These are phyloP conservation scores for Paecilomyces dactylethromorphus DNA, from an alignment of 2,329 filamentous ascomycete species.

Conservation along the genomic window DNA sequence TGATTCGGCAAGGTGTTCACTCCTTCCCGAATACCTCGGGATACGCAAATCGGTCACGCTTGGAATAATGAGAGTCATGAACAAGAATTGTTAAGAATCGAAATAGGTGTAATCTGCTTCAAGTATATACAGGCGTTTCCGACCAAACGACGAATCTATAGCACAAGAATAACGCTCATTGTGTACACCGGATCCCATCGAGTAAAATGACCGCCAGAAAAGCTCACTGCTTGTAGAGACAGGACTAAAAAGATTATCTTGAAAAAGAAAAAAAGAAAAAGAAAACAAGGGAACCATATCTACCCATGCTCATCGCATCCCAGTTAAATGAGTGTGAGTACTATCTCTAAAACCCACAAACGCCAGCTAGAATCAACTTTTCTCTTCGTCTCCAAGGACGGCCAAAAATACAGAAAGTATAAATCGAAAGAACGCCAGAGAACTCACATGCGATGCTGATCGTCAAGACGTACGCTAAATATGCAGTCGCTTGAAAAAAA, in stretches of 20 bases:
- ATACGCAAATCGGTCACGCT: not conserved
- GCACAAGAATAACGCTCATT: not conserved
- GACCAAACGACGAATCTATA: not conserved
- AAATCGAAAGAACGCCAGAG: constrained; percentile 14
- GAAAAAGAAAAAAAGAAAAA: not conserved
- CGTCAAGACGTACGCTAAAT: constrained; percentile 17
- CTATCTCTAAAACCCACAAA: not conserved
- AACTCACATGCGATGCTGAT: constrained; percentile 17
- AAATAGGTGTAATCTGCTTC: not conserved
- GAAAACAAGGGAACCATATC: not conserved
- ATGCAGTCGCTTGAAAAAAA: constrained; percentile 27
- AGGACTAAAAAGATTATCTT: not conserved
- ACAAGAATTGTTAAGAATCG: not conserved
- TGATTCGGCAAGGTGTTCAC: not conserved
- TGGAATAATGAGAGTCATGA: not conserved
- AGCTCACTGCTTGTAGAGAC: not conserved
- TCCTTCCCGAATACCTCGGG: not conserved
- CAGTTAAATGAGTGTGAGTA: not conserved
- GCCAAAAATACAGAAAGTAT: constrained; percentile 1
- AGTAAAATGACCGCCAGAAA: not conserved
- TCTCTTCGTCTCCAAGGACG: not conserved
- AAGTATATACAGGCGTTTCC: not conserved
- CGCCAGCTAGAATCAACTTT: not conserved
- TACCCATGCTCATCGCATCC: not conserved
- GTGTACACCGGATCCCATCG: not conserved